A percentile compares a stretch with the other conserved stretches of the same genome.
Conservation (phyloP, 1,139 yeast species). For the Protomyces arabidopsidicola region DNA sequence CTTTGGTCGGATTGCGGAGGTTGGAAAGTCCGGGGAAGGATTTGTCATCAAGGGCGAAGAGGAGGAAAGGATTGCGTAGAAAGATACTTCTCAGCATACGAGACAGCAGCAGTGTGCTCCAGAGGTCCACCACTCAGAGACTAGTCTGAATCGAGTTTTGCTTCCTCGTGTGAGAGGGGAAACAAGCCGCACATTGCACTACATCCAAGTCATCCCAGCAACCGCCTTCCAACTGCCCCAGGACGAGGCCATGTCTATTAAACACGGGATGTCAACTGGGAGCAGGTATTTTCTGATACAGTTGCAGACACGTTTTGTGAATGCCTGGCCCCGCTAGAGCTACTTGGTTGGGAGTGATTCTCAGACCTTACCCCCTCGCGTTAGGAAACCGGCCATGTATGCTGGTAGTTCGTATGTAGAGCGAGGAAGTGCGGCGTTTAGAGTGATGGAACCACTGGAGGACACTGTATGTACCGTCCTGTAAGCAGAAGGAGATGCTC, state of each 20-base stretch:
- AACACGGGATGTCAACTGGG: background rate
- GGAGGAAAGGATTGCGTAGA: background rate
- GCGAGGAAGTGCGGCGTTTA: slow-evolving; percentile 29
- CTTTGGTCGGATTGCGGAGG: no score
- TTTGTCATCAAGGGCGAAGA: background rate
- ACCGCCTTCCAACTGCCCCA: slow-evolving; percentile 25
- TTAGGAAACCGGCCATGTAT: background rate
- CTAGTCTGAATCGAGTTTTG: slow-evolving; percentile 29
- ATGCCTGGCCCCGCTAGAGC: slow-evolving; percentile 29
- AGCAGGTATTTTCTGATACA: slow-evolving; percentile 25
- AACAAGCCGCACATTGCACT: slow-evolving; percentile 29
- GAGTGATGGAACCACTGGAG: slow-evolving; percentile 21
- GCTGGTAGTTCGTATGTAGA: background rate
- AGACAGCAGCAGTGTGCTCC: slow-evolving; percentile 12
- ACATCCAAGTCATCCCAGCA: slow-evolving; percentile 28
- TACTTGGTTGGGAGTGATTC: slow-evolving; percentile 26
- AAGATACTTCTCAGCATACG: background rate
- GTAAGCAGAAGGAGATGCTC: slow-evolving; percentile 2
- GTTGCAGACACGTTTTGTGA: slow-evolving; percentile 23
- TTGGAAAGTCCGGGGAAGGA: background rate
- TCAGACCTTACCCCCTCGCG: slow-evolving; percentile 28
- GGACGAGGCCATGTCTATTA: background rate
- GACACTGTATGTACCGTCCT: background rate
- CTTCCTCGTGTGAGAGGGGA: background rate
- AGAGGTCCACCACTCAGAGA: slow-evolving; percentile 24